Percentiles rank a stretch among this genome's conserved stretches.
Evolutionary conservation across 2,329 filamentous ascomycete species (phyloP).

Genomic region (Microcyclosporella mali): DNA sequence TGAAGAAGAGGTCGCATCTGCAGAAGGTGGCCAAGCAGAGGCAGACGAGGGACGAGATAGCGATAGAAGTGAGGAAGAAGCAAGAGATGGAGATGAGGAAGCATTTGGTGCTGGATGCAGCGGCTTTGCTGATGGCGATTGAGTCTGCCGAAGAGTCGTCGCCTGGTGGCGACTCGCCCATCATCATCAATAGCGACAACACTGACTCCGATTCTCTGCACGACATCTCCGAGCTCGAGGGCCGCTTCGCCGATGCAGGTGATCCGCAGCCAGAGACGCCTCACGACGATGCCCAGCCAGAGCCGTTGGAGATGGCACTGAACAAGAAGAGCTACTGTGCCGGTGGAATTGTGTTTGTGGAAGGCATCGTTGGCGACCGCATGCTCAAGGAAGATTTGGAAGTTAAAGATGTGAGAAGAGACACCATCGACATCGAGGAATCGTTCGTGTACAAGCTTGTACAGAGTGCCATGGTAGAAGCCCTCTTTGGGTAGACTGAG

Average conservation of each 20-base stretch:
- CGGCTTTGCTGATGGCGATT: too few relatives aligned
- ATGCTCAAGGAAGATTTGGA: neutral
- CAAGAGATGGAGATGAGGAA: too few relatives aligned
- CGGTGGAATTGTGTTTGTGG: neutral
- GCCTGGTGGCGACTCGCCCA: too few relatives aligned
- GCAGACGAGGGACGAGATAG: neutral
- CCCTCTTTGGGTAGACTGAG: neutral
- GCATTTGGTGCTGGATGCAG: too few relatives aligned
- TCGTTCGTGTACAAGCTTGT: conserved; percentile 2
- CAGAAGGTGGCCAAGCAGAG: neutral
- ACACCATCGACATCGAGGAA: neutral
- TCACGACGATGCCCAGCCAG: neutral
- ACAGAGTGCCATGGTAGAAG: neutral
- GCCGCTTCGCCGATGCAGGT: too few relatives aligned
- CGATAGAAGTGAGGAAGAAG: neutral
- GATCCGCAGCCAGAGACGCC: neutral
- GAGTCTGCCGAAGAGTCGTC: too few relatives aligned
- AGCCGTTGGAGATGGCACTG: neutral
- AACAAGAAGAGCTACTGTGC: neutral
- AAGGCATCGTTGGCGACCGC: neutral
- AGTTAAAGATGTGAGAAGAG: neutral
- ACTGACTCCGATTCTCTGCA: too few relatives aligned
- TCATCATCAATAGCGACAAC: too few relatives aligned
- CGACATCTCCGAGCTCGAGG: too few relatives aligned
- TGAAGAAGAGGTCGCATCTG: neutral